Percentiles rank a stretch among this genome's conserved stretches.
Conservation (phyloP, 805 yeast species). For the Metschnikowia aberdeeniae region DNA sequence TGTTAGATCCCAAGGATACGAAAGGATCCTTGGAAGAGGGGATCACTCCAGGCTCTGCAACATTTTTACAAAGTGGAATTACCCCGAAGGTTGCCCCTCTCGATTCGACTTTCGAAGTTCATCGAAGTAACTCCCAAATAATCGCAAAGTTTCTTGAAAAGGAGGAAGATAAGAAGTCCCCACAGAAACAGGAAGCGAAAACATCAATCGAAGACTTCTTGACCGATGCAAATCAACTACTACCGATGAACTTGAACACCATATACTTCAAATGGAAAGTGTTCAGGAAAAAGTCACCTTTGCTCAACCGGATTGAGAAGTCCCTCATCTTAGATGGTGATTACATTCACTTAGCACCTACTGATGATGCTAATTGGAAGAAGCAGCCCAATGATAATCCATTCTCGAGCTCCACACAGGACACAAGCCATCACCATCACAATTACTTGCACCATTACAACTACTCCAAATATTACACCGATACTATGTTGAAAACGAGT, state of each 20-base stretch:
- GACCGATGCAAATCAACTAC: constrained; percentile 10
- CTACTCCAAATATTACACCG: constrained; percentile 45
- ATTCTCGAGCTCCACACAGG: constrained; percentile 18
- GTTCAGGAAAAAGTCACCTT: constrained; percentile 83
- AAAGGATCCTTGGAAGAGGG: constrained; percentile 18
- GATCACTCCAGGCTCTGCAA: constrained; percentile 28
- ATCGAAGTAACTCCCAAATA: background rate
- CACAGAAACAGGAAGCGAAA: constrained; percentile 10
- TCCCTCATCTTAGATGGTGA: constrained; percentile 92
- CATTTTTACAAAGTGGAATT: constrained; percentile 19
- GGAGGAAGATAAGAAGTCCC: background rate
- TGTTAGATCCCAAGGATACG: constrained; percentile 11
- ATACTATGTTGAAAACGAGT: constrained; percentile 75
- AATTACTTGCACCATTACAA: constrained; percentile 38
- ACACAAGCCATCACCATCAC: constrained; percentile 26
- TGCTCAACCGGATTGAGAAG: constrained; percentile 75
- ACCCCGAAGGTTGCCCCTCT: constrained; percentile 19
- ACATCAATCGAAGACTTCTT: constrained; percentile 16
- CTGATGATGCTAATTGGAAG: constrained; percentile 59
- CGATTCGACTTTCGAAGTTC: background rate
- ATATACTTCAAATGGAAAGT: constrained; percentile 83
- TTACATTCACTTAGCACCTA: constrained; percentile 82
- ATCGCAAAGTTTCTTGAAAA: background rate
- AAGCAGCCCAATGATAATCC: constrained; percentile 30
- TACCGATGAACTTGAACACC: constrained; percentile 40